phyloP scores from a whole-genome alignment of 2,329 filamentous ascomycete species.

The Cryphonectria japonica region DNA sequence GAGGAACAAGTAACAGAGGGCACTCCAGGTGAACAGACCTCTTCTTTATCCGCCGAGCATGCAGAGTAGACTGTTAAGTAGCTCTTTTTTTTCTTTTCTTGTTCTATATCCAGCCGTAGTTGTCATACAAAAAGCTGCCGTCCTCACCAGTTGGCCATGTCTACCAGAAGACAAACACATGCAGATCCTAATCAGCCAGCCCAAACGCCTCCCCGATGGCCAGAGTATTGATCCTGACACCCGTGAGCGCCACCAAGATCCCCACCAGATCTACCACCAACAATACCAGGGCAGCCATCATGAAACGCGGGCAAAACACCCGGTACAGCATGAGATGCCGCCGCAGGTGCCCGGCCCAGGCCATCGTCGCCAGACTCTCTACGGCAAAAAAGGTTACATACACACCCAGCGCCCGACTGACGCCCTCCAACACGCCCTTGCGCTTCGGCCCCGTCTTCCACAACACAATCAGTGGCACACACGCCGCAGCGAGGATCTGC shows the following conservation, averaged over 20 bases:
- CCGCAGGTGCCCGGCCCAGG: slow-evolving; percentile 85
- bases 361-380: slow-evolving; percentile 82
- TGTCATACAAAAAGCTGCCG: background rate
- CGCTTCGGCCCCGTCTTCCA: slow-evolving; percentile 88
- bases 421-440: slow-evolving; percentile 68
- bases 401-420: slow-evolving; percentile 71
- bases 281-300: slow-evolving; percentile 75
- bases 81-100: background rate
- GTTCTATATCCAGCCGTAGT: slow-evolving; percentile 3
- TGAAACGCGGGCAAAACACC: slow-evolving; percentile 89
- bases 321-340: slow-evolving; percentile 96
- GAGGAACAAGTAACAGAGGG: background rate
- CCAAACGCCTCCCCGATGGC: slow-evolving; percentile 90
- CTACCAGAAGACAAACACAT: background rate
- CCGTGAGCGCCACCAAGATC: slow-evolving; percentile 71
- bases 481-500: slow-evolving; percentile 79
- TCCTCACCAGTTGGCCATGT: background rate
- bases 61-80: background rate
- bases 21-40: background rate
- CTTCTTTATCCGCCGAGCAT: background rate
- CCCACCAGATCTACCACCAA: slow-evolving; percentile 77
- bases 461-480: slow-evolving; percentile 78
- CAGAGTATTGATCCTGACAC: slow-evolving; percentile 74
- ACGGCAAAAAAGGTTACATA: slow-evolving; percentile 84
- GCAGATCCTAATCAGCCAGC: slow-evolving; percentile 57